These are phyloP conservation scores for Barnettozyma siamensis DNA, from an alignment of 805 yeast species.

Conservation along the genomic window DNA sequence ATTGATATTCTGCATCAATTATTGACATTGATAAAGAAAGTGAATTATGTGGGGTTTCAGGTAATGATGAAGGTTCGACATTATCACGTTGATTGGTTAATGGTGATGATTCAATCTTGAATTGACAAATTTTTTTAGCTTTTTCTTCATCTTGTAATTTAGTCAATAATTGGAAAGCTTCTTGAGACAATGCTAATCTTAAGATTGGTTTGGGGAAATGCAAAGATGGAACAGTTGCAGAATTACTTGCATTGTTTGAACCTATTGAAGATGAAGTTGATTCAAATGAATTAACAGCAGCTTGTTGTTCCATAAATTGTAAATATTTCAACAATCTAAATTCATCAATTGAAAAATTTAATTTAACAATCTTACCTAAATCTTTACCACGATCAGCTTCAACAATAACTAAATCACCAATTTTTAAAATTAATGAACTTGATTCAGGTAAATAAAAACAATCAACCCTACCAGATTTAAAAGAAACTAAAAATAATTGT, in stretches of 20 bases:
- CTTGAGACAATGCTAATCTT: slow-evolving; percentile 71
- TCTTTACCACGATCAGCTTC: slow-evolving; percentile 86
- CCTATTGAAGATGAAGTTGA: slow-evolving; percentile 6
- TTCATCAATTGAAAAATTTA: slow-evolving; percentile 55
- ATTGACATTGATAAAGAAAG: slow-evolving; percentile 38
- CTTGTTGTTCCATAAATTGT: slow-evolving; percentile 66
- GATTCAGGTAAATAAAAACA: slow-evolving; percentile 56
- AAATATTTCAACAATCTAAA: slow-evolving; percentile 69
- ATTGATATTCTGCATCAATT: slow-evolving; percentile 76
- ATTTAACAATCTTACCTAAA: slow-evolving; percentile 67
- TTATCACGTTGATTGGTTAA: slow-evolving; percentile 7
- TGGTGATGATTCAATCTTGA: slow-evolving; percentile 20
- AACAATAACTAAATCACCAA: slow-evolving; percentile 65
- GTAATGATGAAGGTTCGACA: slow-evolving; percentile 2
- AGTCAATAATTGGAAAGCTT: slow-evolving; percentile 52
- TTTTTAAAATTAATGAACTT: slow-evolving; percentile 33
- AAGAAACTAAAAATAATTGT: slow-evolving; percentile 57
- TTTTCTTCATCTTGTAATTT: slow-evolving; percentile 69
- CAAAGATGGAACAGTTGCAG: slow-evolving; percentile 17
- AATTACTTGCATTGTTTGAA: slow-evolving; percentile 3
- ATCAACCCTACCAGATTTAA: slow-evolving; percentile 76
- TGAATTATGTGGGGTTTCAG: slow-evolving; percentile 8
- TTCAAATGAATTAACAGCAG: slow-evolving; percentile 34
- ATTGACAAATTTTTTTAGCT: slow-evolving; percentile 35
- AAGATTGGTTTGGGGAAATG: slow-evolving; percentile 66